Evolutionary conservation across 495 filamentous ascomycete species (phyloP), one percentile per base, ranked within the genome.

Genomic region (Entonaema liquescens): DNA sequence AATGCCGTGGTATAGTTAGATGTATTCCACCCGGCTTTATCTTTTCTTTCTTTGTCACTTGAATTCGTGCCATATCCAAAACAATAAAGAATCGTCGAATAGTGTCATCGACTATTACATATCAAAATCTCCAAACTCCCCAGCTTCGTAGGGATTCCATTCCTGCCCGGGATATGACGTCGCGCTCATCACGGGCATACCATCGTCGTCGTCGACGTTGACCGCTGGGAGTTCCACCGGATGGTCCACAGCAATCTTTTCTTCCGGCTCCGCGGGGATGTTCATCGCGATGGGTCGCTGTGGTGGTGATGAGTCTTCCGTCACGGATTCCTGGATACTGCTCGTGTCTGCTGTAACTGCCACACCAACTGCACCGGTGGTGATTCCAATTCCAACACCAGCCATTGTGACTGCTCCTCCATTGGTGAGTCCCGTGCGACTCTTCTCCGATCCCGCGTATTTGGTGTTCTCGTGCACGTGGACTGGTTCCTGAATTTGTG

Each of bases 91-190:
- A 47, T 33, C 31, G 31, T 47, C 17, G 42, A 23, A 13, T 23
- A 17, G 17, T 40, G 8, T 50, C 44, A 17, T 25, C 44, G 12
- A 21, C 25, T 17, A 5, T 29, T 15, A 53, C 5, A 53, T 28
- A 53, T 77, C 75, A 65, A 67, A 77, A 54, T 77, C 75, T 0
- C 70, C 73, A 58, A 77, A 77, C 52, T 77, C 75, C 0, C 75
- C 75, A 1, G 73, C 74, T 8, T 74, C 83, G 66, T 85, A 87
- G 15, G 92, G 91, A 76, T 88, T 88, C 92, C 92, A 94, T 79
- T 93, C 92, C 81, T 94, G 91, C 1, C 92, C 92, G 2, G 92
- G 92, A 74, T 93, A 95, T 28, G 89, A 88, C 11, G 92, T 93
- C 7, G 91, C 89, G 44, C 84, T 91, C 92, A 95, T 95, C 33